Conservation (phyloP, 2,329 filamentous ascomycete species). For the Penicillium expansum region DNA sequence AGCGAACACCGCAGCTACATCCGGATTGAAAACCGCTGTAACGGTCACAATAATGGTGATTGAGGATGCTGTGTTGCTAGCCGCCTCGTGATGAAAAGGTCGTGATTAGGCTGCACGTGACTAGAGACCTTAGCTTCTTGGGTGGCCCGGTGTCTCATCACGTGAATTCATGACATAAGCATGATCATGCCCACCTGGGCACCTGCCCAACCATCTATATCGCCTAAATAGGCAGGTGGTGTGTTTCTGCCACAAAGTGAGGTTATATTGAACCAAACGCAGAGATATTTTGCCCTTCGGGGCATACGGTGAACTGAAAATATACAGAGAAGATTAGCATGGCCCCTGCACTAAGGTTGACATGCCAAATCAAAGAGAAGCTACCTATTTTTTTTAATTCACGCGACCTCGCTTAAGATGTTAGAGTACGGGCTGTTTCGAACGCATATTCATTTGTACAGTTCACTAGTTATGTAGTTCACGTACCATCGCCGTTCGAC, state of each 20-base stretch:
- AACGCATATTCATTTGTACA: no score
- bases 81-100: constrained; percentile 25
- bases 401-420: no score
- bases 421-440: no score
- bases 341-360: constrained; percentile 90
- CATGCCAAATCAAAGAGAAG: constrained; percentile 80
- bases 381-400: constrained; percentile 43
- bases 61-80: constrained; percentile 20
- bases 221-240: no score
- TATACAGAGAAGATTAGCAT: constrained; percentile 79
- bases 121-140: background rate
- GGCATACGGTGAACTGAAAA: constrained; percentile 64
- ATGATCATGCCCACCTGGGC: background rate
- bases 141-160: background rate
- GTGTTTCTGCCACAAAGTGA: no score
- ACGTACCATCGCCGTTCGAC: no score
- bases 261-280: no score
- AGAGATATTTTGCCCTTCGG: constrained; percentile 36
- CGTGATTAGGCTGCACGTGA: constrained; percentile 7
- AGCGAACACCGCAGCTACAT: constrained; percentile 35
- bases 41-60: constrained; percentile 28
- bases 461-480: no score
- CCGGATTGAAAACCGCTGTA: constrained; percentile 33
- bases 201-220: no score
- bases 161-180: background rate